Percentiles rank a stretch among this genome's conserved stretches.
These are phyloP conservation scores for Achaetomium macrosporum DNA, from an alignment of 2,329 filamentous ascomycete genomes.

Conservation along the genomic window DNA sequence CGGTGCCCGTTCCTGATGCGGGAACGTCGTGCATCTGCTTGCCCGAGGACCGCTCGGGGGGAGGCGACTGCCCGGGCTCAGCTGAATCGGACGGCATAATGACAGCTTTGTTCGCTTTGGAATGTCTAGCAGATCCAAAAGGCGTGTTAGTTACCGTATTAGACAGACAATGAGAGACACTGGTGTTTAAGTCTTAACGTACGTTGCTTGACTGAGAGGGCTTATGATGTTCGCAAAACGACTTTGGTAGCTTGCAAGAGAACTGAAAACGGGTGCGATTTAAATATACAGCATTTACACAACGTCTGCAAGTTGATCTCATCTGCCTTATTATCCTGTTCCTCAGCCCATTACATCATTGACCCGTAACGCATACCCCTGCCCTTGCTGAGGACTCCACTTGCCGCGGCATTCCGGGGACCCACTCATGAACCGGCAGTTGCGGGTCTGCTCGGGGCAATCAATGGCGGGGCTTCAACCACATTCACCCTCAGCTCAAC, in stretches of 20 bases:
- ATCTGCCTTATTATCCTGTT: slow-evolving; percentile 12
- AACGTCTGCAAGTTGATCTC: slow-evolving; percentile 9
- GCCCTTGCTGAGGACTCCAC: neutral
- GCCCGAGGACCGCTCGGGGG: slow-evolving; percentile 61
- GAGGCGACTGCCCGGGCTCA: slow-evolving; percentile 66
- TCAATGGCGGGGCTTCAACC: too few species aligned
- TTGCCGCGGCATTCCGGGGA: neutral
- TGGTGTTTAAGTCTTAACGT: too few species aligned
- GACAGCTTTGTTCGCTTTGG: too few species aligned
- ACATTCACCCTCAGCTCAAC: too few species aligned
- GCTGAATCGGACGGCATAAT: slow-evolving; percentile 32
- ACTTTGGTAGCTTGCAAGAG: too few species aligned
- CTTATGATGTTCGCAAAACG: too few species aligned
- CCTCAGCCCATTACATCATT: slow-evolving; percentile 23
- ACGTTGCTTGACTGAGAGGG: too few species aligned
- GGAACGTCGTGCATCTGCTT: slow-evolving; percentile 56
- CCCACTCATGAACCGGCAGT: neutral
- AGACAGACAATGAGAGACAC: too few species aligned
- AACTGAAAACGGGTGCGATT: neutral
- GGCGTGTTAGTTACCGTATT: too few species aligned
- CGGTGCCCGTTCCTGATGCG: slow-evolving; percentile 51
- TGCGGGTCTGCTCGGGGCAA: too few species aligned
- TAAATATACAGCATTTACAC: neutral
- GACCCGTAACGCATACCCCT: slow-evolving; percentile 3
- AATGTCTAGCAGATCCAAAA: too few species aligned